Percentiles rank a stretch among this genome's conserved stretches.
These are phyloP conservation scores for Tulasnella sp. DNA, from an alignment of 768 basidiomycete genomes.

Conservation along the genomic window DNA sequence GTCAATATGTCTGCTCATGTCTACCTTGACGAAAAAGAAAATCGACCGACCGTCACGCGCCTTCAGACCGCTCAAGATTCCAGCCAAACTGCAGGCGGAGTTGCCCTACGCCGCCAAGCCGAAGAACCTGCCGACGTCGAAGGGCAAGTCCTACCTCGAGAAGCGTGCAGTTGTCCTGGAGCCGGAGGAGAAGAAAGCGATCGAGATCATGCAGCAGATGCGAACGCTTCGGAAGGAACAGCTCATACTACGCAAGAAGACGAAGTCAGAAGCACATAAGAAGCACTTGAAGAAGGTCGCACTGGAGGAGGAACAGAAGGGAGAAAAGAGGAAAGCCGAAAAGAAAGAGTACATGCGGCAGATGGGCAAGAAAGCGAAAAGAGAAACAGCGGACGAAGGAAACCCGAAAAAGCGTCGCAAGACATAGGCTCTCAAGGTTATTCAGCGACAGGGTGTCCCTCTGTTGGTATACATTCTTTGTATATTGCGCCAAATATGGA, in stretches of 20 bases:
- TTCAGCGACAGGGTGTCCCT: no score
- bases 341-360: constrained; percentile 65
- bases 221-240: constrained; percentile 86
- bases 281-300: constrained; percentile 61
- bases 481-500: neutral
- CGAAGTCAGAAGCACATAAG: constrained; percentile 69
- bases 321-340: constrained; percentile 64
- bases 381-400: constrained; percentile 43
- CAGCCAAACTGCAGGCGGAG: constrained; percentile 80
- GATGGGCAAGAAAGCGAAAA: constrained; percentile 61
- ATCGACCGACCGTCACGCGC: constrained; percentile 70
- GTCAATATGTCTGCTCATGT: neutral
- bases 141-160: constrained; percentile 74
- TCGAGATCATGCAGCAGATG: constrained; percentile 88
- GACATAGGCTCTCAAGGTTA: neutral
- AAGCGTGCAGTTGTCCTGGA: constrained; percentile 93
- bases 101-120: constrained; percentile 92
- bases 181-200: constrained; percentile 87
- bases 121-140: constrained; percentile 66
- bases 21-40: constrained; percentile 26
- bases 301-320: constrained; percentile 51
- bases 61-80: constrained; percentile 84
- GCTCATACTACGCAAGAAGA: constrained; percentile 63
- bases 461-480: no score
- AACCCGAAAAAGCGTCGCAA: neutral